Evolutionary conservation across 2,329 filamentous ascomycete species (phyloP).

Genomic region (Lomentospora prolificans): DNA sequence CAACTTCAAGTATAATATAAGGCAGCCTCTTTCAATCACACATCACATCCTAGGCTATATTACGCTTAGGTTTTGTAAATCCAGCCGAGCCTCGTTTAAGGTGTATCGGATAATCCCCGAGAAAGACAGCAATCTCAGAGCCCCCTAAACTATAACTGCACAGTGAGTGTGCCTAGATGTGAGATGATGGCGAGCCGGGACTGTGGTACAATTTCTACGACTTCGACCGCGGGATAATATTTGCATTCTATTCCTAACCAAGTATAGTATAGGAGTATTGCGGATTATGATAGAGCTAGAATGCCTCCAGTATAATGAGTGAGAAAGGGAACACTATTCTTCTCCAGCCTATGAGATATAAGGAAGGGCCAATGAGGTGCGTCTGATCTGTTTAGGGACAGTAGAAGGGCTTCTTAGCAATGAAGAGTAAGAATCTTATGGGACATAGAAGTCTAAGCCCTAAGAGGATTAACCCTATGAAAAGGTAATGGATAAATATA

Average conservation of each 20-base stretch:
- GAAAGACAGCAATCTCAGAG: not conserved
- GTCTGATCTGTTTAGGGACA: not conserved
- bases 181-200: not conserved
- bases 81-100: too few relatives aligned
- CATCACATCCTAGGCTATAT: not conserved
- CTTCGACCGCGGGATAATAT: not conserved
- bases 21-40: not conserved
- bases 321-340: not conserved
- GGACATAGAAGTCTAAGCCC: not conserved
- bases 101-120: not conserved
- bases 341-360: not conserved
- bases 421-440: not conserved
- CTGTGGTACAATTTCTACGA: not conserved
- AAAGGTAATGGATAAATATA: not conserved
- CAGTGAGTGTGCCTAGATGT: not conserved
- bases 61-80: not conserved
- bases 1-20: not conserved
- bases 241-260: not conserved
- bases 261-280: not conserved
- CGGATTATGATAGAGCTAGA: not conserved
- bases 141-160: not conserved
- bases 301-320: not conserved
- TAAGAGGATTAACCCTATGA: not conserved
- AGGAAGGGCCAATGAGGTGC: not conserved
- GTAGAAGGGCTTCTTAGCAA: not conserved